Base-by-base conservation (phyloP, 352 stramenopile genomes). In the Thraustochytrium striatum region DNA sequence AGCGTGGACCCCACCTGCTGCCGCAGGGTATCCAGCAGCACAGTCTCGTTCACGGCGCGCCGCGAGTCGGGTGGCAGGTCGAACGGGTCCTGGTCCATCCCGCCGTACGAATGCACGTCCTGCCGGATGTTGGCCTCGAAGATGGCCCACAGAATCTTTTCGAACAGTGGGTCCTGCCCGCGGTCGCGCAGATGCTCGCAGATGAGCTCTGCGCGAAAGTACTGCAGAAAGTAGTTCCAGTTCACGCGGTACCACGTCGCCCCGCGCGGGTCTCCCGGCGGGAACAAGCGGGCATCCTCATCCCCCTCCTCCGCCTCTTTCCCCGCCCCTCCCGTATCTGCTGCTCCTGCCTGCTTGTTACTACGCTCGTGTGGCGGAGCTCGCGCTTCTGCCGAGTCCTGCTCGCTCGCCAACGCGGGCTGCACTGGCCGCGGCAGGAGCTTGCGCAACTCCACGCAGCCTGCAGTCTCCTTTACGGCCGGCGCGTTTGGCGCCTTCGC, bases 211-310 rank as follows among this genome's bases (percentile, higher is more conserved):
- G 30, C 65, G 9, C 65, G 65, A 25, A 75, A 75, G 30, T 61
- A 30, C 32, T 75, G 50, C 21, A 75, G 36, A 44, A 75, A 75
- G 65, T 75, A 75, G 30, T 75, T 75, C 65, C 44, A 61, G 30
- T 75, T 75, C 2, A 75, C n/a, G 30, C 52, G 65, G 65, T 62
- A 75, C 65, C 65, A 75, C 3, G 52, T 58, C 1, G 65, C 47
- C 25, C 47, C 47, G 25, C 47, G 47, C 47, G 47, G 47, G 47
- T 55, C 47, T 25, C 47, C 47, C 16, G 47, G 16, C 16, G 47
- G 47, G 25, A 55, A 55, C 47, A n/a, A n/a, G n/a, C n/a, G n/a
- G n/a, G n/a, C n/a, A n/a, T 55, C 47, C 16, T 16, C 47, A 55
- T 21, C 16, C 16, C 25, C 47, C 16, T 21, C 16, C 16, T 55